These are phyloP conservation scores for Aspergillus sp. DNA, from an alignment of 2,329 filamentous ascomycete species.

Conservation along the genomic window DNA sequence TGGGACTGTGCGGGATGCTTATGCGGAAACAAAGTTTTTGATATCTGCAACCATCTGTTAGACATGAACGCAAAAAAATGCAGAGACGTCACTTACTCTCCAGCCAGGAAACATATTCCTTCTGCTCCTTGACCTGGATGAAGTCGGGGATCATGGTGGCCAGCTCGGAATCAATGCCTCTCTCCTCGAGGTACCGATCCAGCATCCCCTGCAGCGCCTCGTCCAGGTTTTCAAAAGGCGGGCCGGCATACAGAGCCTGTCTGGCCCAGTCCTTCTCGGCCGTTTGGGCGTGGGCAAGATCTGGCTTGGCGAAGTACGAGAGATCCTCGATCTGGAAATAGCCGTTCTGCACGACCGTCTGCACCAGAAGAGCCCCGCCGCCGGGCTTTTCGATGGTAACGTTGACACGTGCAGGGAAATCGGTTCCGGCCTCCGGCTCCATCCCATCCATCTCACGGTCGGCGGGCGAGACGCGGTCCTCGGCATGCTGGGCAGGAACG, in stretches of 20 bases:
- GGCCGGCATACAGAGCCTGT: conserved; percentile 75
- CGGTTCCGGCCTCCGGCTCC: conserved; percentile 41
- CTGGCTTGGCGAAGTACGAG: conserved; percentile 71
- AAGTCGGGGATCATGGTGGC: conserved; percentile 91
- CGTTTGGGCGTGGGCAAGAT: conserved; percentile 64
- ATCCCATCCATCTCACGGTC: conserved; percentile 51
- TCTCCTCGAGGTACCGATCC: conserved; percentile 90
- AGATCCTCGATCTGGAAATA: conserved; percentile 82
- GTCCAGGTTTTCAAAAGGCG: conserved; percentile 87
- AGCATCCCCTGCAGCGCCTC: conserved; percentile 88
- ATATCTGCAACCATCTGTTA: conserved; percentile 45
- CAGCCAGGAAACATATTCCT: conserved; percentile 89
- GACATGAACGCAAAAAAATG: neutral
- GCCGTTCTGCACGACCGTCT: conserved; percentile 78
- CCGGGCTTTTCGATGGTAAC: conserved; percentile 80
- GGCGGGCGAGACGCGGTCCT: conserved; percentile 48
- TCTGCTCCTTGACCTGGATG: conserved; percentile 97
- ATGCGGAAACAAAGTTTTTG: conserved; percentile 74
- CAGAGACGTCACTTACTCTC: conserved; percentile 43
- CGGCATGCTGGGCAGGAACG: conserved; percentile 41
- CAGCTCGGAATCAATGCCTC: conserved; percentile 77
- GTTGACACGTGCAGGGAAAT: conserved; percentile 73
- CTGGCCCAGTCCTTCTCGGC: conserved; percentile 70
- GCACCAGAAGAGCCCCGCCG: conserved; percentile 77
- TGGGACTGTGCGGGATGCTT: conserved; percentile 8